Evolutionary conservation across 1,284 basidiomycete species (phyloP), one percentile per base, ranked within the genome.

Genomic region (Rhodotorula sp.): DNA sequence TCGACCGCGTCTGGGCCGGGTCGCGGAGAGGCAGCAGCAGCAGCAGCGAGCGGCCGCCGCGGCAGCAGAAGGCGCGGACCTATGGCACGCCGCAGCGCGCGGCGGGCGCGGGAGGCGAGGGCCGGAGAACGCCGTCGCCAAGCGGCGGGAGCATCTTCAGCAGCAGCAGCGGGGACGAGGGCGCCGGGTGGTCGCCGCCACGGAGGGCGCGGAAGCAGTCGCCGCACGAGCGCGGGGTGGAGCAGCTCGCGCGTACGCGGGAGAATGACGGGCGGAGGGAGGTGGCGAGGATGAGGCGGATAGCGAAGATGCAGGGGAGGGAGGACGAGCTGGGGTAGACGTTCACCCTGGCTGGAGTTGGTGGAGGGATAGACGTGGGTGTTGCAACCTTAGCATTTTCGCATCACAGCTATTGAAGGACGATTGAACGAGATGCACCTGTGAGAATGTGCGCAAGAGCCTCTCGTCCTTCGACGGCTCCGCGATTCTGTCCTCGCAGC

Each of bases 1-100:
- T 75, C n/a, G 75, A 77, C 25, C 27, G 49, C 16, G 58, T 77
- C 21, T 67, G 69, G 65, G 53, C 27, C 16, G 27, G 53, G 16
- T 27, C 27, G 14, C 10, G 25, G n/a, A 17, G 53, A 9, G 27
- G 16, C 27, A 16, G 25, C 25, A 12, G 13, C 7, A 7, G 25
- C 9, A 8, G 25, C 25, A n/a, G 23, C 25, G 52, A 53, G 25
- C 52, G 25, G 25, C 12, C 9, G 23, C 25, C 52, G 52, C 10
- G 23, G n/a, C 10, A n/a, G 52, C 1, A n/a, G 52, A 14, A n/a
- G 53, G 14, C 53, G 34, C 34, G 25, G 50, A 52, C 13, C 23
- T 21, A 52, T 10, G 50, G 25, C 23, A 52, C 34, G 34, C 34
- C 34, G 34, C 34, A 34, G 34, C 34, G 34, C 34, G 34, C 34